Conservation (phyloP, 2,329 filamentous ascomycete species). For the Cryphonectria naterciae region DNA sequence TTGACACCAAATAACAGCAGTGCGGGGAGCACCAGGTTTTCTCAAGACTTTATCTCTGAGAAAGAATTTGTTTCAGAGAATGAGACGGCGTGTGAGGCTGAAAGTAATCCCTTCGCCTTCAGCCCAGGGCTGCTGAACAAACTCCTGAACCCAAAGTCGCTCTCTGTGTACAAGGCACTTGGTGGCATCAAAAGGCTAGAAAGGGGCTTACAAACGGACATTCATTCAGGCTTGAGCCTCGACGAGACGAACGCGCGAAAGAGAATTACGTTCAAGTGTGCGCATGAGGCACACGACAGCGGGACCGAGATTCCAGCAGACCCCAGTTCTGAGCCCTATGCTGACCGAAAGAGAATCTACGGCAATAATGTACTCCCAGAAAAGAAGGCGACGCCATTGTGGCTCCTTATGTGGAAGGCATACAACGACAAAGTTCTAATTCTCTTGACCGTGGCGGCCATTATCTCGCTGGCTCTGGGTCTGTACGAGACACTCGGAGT, state of each 20-base stretch:
- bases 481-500: constrained; percentile 67
- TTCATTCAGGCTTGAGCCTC: constrained; percentile 65
- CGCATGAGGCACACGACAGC: constrained; percentile 23
- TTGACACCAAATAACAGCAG: constrained; percentile 25
- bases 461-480: constrained; percentile 70
- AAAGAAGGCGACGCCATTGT: constrained; percentile 62
- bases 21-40: constrained; percentile 14
- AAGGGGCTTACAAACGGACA: constrained; percentile 69
- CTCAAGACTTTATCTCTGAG: constrained; percentile 13
- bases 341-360: constrained; percentile 63
- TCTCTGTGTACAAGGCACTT: constrained; percentile 71
- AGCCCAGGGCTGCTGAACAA: constrained; percentile 73
- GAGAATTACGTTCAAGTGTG: constrained; percentile 39
- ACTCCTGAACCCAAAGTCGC: constrained; percentile 77
- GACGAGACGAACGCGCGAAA: constrained; percentile 58
- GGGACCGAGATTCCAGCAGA: constrained; percentile 28
- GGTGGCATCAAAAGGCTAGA: constrained; percentile 75
- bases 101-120: constrained; percentile 72
- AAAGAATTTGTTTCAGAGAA: constrained; percentile 68
- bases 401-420: constrained; percentile 67
- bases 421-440: constrained; percentile 78
- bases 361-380: constrained; percentile 63
- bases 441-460: constrained; percentile 68
- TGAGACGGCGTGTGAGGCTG: constrained; percentile 67
- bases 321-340: constrained; percentile 35